Evolutionary conservation across 176 grass and related monocot species (phyloP), one percentile per base, ranked within the genome.

Genomic region (Zea luxurians): DNA sequence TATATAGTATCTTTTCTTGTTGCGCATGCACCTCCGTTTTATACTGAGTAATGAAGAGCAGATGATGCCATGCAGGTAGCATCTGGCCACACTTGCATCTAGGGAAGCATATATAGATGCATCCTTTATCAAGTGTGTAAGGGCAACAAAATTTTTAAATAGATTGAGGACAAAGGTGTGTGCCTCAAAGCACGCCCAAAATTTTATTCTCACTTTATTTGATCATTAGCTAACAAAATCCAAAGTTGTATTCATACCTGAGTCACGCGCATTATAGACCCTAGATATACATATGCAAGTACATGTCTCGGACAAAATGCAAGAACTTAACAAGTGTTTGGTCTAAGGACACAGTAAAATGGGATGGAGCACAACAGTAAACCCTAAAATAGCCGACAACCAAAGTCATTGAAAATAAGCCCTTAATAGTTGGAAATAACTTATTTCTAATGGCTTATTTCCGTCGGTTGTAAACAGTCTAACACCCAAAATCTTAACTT

Each of bases 61-160:
- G 42, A 38, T 59, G 68, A 53, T 42, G 16, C 9, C 3, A 61
- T 74, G 52, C 72, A 61, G 62, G 52, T 35, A 49, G n/a, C 64
- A 75, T 80, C 70, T 44, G 10, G 49, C 8, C 16, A 41, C 76
- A 67, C 60, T 40, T 80, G 13, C 50, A 61, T 80, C 77, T 68
- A 18, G 77, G 40, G 61, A 34, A 48, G 40, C 34, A 53, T 12
- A 43, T 8, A 42, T 43, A 20, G 7, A 40, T 12, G 38, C 12
- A 35, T 3, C n/a, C 58, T 66, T 66, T 13, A 38, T 20, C 17
- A 27, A 42, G 17, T 21, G 48, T 48, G 5, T 15, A 38, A 50
- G 27, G 27, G 27, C 27, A 27, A 40, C 21, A 43, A 5, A 73
- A 20, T 4, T 17, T 18, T 59, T 3, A 66, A 74, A 85, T 27